Base-by-base conservation (phyloP, 805 yeast genomes). In the Cyberlindnera mrakii region DNA sequence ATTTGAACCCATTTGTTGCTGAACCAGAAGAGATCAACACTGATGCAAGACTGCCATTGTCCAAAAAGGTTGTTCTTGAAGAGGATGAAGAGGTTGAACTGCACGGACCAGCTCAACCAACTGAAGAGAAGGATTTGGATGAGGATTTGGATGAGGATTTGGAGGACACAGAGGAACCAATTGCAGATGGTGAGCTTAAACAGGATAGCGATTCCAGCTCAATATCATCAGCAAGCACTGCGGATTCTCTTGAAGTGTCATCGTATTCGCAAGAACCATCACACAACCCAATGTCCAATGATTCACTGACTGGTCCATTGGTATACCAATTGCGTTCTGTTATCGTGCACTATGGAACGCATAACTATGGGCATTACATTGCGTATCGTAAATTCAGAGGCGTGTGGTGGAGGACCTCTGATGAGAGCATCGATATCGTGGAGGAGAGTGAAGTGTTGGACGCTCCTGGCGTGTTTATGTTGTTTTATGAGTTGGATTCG, bases 291-390 rank as follows among this genome's bases (percentile, higher is more conserved):
- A 13, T 40, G 42, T 3, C 43, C 2, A 25, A 34, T 30, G 29
- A 20, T 34, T 13, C 47, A 11, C 48, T 44, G 7, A 35, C 65
- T 45, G 73, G 78, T 3, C 69, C 72, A 3, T 60, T 83, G 35
- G 66, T 72, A 3, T 91, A 91, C 61, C 72, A 79, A 33, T 71
- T 91, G 48, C 85, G 85, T 57, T 86, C 96, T 1, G 93, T 86
- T 1, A 85, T 91, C 36, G 81, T 91, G 1, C 99, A 91, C 63
- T 90, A 83, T 60, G 99, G 99, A 39, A 85, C 96, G 1, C 97
- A 93, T 55, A 89, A 91, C 55, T 93, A 88, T 60, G 99, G 99
- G n/a, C 99, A 91, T 63, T 91, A 91, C 59, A 85, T 91, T 47
- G 88, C 95, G 34, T 91, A 77, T 66, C 78, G 97, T 57, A 82